Evolutionary conservation across 2,329 filamentous ascomycete genomes (phyloP).

Genomic region (Rhynchosporium secalis): DNA sequence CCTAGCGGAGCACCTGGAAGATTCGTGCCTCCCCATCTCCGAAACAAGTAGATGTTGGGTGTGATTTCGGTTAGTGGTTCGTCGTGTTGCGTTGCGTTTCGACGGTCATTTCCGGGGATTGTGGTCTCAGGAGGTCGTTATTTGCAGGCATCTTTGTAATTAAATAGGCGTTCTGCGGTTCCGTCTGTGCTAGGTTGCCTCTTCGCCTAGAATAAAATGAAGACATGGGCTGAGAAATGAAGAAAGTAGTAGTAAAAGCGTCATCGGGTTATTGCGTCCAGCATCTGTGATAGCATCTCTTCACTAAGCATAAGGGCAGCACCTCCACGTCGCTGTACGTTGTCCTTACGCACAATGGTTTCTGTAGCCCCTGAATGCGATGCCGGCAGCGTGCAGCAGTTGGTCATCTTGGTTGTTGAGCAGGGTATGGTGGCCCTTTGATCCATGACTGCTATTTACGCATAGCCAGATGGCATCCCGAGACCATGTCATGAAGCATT

Average conservation of each 20-base stretch:
- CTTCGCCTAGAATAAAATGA: slow-evolving; percentile 15
- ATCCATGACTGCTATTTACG: no score
- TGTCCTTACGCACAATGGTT: no score
- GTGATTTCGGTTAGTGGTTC: neutral
- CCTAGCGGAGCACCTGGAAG: slow-evolving; percentile 56
- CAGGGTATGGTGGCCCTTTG: no score
- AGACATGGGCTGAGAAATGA: slow-evolving; percentile 7
- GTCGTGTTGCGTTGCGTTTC: slow-evolving; percentile 6
- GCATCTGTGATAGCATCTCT: neutral
- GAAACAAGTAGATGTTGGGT: slow-evolving; percentile 37
- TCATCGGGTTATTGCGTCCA: no score
- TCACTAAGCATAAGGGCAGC: no score
- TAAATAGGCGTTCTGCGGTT: slow-evolving; percentile 17
- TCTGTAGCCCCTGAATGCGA: no score
- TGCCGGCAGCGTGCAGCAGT: no score
- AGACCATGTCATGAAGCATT: no score
- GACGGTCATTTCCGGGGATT: slow-evolving; percentile 9
- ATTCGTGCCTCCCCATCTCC: slow-evolving; percentile 55
- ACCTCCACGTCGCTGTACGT: no score
- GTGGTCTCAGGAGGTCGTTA: slow-evolving; percentile 2
- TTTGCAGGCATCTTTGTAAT: slow-evolving; percentile 14
- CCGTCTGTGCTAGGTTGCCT: slow-evolving; percentile 13
- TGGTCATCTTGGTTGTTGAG: no score
- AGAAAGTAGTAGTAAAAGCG: neutral
- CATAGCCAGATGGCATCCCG: no score